Base-by-base conservation (phyloP, 768 basidiomycete species). In the Gyrodon lividus region DNA sequence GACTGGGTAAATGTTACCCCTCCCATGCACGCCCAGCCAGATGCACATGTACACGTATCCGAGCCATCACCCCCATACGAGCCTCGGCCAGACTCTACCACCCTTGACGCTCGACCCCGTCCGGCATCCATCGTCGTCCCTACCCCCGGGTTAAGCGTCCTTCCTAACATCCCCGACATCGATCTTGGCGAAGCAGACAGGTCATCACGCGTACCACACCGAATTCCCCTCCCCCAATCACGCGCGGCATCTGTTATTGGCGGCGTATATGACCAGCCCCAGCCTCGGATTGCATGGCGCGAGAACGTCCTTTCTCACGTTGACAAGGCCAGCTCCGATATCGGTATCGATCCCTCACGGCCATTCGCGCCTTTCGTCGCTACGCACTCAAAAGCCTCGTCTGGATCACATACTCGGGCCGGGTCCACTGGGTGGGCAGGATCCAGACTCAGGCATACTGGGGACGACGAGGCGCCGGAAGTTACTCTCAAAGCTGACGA, bases 211-310 rank as follows among this genome's bases (percentile, higher is more conserved):
- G 49, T n/a, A 6, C 60, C 67, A 24, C 59, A 58, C 1, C 51
- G 54, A 45, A 48, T 69, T 3, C 58, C 60, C 14, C 61, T 68
- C 14, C 66, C 67, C 13, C 48, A 55, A 34, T 66, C 69, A n/a
- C 67, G 67, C 4, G 67, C 67, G 1, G 63, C 56, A 14, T 69
- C 69, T 1, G 67, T 61, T 44, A 56, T 69, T 6, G 69, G 62
- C 10, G 57, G 66, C 13, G 50, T 59, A 13, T 58, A 34, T 14
- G 66, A 68, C 28, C 62, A 62, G 37, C 54, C 63, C 13, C 62
- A 62, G 37, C 54, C 63, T 10, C 57, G 61, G 20, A 50, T 49
- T 40, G 24, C 39, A 16, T 45, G 54, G 41, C 51, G 51, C 17
- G 58, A 48, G 46, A 50, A 46, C 9, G n/a, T 42, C n/a, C 52